Conservation (phyloP, 2,329 filamentous ascomycete species). For the Aspergillus sp. region DNA sequence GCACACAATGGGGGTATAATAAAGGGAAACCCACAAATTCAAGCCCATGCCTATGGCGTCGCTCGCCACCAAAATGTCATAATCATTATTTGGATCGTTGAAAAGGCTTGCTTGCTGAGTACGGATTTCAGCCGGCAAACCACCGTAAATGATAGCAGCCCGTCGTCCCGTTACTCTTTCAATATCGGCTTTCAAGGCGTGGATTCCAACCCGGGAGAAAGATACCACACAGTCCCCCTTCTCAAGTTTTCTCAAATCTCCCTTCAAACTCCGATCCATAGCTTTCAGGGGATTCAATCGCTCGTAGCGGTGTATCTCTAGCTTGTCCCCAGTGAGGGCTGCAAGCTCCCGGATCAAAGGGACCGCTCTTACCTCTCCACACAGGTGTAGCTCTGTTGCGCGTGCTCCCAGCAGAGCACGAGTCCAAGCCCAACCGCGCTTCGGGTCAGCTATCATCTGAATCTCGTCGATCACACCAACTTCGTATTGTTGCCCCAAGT, state of each 20-base stretch:
- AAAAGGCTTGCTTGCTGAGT: constrained; percentile 89
- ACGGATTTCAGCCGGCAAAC: constrained; percentile 86
- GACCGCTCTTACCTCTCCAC: constrained; percentile 82
- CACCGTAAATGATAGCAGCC: constrained; percentile 91
- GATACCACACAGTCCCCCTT: constrained; percentile 91
- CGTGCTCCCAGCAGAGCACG: constrained; percentile 82
- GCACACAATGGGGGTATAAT: background rate
- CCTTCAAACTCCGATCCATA: constrained; percentile 61
- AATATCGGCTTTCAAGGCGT: constrained; percentile 74
- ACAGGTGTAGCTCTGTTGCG: constrained; percentile 87
- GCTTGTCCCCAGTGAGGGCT: constrained; percentile 75
- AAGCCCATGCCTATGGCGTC: constrained; percentile 97
- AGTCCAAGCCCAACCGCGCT: constrained; percentile 93
- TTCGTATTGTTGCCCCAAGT: constrained; percentile 62
- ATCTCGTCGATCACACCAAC: constrained; percentile 98
- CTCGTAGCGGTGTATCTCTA: constrained; percentile 78
- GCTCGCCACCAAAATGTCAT: constrained; percentile 89
- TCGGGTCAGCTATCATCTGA: constrained; percentile 83
- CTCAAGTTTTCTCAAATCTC: constrained; percentile 64
- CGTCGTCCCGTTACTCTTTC: constrained; percentile 73
- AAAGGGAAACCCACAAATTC: constrained; percentile 65
- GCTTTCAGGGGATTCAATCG: constrained; percentile 76
- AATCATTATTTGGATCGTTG: constrained; percentile 93
- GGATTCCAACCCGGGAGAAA: constrained; percentile 80
- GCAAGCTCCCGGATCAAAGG: constrained; percentile 76